Base-by-base conservation (phyloP, 768 basidiomycete species). In the Suillus cothurnatus region DNA sequence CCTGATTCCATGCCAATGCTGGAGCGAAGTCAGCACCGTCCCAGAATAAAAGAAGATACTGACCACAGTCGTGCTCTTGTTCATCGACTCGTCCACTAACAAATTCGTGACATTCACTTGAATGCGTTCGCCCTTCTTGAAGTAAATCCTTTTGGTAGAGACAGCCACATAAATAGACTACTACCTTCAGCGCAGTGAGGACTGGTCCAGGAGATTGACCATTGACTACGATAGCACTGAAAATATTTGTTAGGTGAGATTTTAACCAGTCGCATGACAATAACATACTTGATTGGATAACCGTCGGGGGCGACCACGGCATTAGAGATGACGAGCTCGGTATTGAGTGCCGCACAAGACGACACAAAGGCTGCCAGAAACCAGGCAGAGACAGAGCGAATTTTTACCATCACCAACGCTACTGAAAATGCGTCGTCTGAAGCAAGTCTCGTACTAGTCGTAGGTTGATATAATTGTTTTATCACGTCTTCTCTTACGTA, bases 1-100 rank as follows among this genome's bases (percentile, higher is more conserved):
- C 63, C 79, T 79, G 21, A 84, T 58, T 1, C 82, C 83, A 63
- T 84, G 82, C 83, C 82, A 84, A 63, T 21, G 38, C 60, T 50
- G 15, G 49, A 23, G 21, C 47, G 23, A 47, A 39, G 39, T 50
- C 41, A 49, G 7, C 36, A 2, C 14, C 15, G 26, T 49, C n/a
- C 39, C 39, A 32, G 28, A 34, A 11, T 2, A 45, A 14, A 38
- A 12, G 19, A 12, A 43, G 21, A 38, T 32, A 70, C 76, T 47
- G 58, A 80, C 79, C 23, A 81, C 70, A 57, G 77, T 80, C 4
- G 80, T 81, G 55, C 73, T 74, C 38, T 70, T 74, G 34, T 78
- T 64, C 80, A 82, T 81, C 15, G 77, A 75, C 6, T 70, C 69
- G 62, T 82, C 79, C 5, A 69, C 76, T 53, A 83, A 66, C 12